Conservation (phyloP, 148 eudicot species). For the Simmondsia chinensis region DNA sequence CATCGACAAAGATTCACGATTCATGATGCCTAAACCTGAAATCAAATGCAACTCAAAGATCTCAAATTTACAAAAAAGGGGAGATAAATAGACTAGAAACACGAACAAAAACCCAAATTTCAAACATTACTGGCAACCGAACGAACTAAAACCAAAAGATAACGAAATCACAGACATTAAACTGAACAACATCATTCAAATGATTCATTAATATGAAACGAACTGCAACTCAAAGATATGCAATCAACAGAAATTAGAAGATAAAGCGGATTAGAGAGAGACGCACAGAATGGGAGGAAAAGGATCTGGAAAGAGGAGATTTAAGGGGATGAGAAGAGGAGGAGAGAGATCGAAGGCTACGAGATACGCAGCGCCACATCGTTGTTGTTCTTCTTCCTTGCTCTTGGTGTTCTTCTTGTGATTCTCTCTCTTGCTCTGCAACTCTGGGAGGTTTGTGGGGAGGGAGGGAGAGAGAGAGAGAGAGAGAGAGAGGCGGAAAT, state of each 20-base stretch:
- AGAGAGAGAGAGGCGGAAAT: not conserved
- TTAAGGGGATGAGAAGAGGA: slow-evolving; percentile 28
- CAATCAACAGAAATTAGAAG: not conserved
- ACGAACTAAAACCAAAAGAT: too few species aligned
- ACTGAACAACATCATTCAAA: too few species aligned
- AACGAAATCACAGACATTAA: too few species aligned
- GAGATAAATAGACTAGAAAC: too few species aligned
- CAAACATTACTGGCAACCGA: too few species aligned
- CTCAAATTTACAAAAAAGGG: too few species aligned
- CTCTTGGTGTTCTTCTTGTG: not conserved
- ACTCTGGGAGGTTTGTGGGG: not conserved
- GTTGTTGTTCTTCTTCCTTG: not conserved
- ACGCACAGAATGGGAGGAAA: slow-evolving; percentile 56
- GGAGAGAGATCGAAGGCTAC: slow-evolving; percentile 36
- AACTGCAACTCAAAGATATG: too few species aligned
- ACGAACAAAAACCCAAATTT: too few species aligned
- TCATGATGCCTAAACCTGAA: too few species aligned
- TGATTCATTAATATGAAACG: too few species aligned
- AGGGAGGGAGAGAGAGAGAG: not conserved
- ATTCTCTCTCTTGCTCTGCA: not conserved
- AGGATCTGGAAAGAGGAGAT: slow-evolving; percentile 33
- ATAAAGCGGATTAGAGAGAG: not conserved
- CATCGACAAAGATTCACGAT: too few species aligned
- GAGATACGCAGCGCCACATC: slow-evolving; percentile 89
- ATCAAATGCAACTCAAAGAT: too few species aligned